Evolutionary conservation across 495 filamentous ascomycete species (phyloP).

Genomic region (Elaphomyces granulatus): DNA sequence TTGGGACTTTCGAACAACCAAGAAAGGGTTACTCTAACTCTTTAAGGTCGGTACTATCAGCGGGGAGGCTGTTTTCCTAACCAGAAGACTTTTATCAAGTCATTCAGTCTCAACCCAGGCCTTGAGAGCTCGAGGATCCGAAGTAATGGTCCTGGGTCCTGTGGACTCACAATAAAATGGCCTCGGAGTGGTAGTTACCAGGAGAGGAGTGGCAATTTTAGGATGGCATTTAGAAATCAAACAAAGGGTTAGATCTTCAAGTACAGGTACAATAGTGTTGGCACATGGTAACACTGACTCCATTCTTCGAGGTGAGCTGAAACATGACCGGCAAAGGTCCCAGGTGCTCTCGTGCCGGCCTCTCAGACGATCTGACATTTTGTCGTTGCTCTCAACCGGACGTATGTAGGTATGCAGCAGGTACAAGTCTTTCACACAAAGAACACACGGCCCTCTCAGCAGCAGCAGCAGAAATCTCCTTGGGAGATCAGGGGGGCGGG

Average conservation of each 20-base stretch:
- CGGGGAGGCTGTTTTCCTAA: background rate
- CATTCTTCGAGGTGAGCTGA: too few species aligned
- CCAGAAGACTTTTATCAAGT: conserved; percentile 1
- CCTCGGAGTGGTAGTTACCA: conserved; percentile 5
- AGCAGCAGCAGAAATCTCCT: too few species aligned
- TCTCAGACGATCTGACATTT: too few species aligned
- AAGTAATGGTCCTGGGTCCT: conserved; percentile 7
- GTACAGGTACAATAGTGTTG: conserved; percentile 3
- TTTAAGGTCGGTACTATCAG: background rate
- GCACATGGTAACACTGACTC: conserved; percentile 4
- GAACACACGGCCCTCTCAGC: too few species aligned
- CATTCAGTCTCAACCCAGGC: background rate
- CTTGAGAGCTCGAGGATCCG: conserved; percentile 7
- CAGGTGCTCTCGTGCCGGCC: too few species aligned
- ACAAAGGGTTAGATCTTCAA: conserved; percentile 2
- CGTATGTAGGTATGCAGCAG: too few species aligned
- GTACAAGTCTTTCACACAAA: too few species aligned
- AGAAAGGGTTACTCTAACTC: too few species aligned
- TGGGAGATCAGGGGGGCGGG: too few species aligned
- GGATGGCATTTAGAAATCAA: conserved; percentile 1
- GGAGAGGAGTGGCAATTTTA: background rate
- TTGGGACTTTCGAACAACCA: conserved; percentile 4
- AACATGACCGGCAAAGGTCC: too few species aligned
- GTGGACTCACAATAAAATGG: conserved; percentile 8
- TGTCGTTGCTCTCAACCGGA: too few species aligned